Percentiles rank a stretch among this genome's conserved stretches.
These are phyloP conservation scores for Magnaporthales sp. DNA, from an alignment of 2,329 filamentous ascomycete species.

Conservation along the genomic window DNA sequence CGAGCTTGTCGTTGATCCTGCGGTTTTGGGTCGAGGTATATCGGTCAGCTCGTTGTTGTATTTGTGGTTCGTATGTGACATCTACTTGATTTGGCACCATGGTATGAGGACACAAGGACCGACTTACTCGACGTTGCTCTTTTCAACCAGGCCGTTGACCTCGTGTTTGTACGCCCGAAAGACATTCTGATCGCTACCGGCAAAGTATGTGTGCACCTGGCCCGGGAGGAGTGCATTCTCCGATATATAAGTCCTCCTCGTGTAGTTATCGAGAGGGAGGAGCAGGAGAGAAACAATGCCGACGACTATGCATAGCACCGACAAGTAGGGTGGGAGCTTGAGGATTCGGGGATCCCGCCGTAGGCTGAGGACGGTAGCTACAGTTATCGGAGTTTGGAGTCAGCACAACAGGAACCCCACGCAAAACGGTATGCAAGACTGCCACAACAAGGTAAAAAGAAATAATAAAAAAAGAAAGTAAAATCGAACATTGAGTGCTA, in stretches of 20 bases:
- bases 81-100: background rate
- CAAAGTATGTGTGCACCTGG: conserved; percentile 96
- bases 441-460: no score
- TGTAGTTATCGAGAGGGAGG: conserved; percentile 84
- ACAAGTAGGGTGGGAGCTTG: conserved; percentile 80
- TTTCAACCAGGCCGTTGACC: conserved; percentile 52
- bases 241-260: conserved; percentile 87
- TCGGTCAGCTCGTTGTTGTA: background rate
- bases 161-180: conserved; percentile 87
- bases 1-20: conserved; percentile 62
- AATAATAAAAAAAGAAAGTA: background rate
- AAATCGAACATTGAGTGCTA: background rate
- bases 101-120: background rate
- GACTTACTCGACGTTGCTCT: conserved; percentile 40
- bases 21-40: background rate
- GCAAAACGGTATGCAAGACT: background rate
- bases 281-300: conserved; percentile 86
- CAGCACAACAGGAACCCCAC: background rate
- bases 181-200: conserved; percentile 90
- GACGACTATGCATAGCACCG: conserved; percentile 72
- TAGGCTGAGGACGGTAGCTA: conserved; percentile 56
- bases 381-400: background rate
- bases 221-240: conserved; percentile 94
- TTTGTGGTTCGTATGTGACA: background rate
- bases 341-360: conserved; percentile 75